Evolutionary conservation across 805 yeast species (phyloP).

Genomic region (Yarrowia sp.): DNA sequence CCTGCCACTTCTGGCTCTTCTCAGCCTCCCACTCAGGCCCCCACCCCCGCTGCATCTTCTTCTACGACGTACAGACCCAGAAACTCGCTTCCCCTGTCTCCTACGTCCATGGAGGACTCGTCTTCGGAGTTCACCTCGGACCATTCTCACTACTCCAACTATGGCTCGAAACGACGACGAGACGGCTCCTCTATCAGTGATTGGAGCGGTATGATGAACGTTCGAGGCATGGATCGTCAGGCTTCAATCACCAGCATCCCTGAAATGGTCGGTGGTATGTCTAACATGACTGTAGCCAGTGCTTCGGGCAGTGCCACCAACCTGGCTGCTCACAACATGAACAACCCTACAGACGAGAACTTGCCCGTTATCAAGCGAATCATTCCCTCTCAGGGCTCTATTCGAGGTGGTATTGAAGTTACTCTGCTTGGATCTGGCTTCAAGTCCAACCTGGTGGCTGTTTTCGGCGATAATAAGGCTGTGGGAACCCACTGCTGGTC

Average conservation of each 20-base stretch:
- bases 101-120: constrained; percentile 38
- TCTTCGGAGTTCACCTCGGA: constrained; percentile 33
- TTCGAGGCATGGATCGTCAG: constrained; percentile 30
- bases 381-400: constrained; percentile 95
- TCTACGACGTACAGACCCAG: constrained; percentile 8
- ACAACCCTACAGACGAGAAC: constrained; percentile 12
- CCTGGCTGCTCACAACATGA: constrained; percentile 11
- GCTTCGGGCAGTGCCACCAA: constrained; percentile 24
- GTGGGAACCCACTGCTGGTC: constrained; percentile 94
- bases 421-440: constrained; percentile 89
- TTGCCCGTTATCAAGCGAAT: constrained; percentile 78
- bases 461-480: constrained; percentile 69
- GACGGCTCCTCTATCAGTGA: constrained; percentile 35
- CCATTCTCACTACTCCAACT: constrained; percentile 37
- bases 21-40: constrained; percentile 5
- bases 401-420: constrained; percentile 95
- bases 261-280: constrained; percentile 31
- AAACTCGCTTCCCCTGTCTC: constrained; percentile 34
- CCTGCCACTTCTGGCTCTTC: constrained; percentile 1
- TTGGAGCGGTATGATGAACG: constrained; percentile 37
- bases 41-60: constrained; percentile 11
- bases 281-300: constrained; percentile 27
- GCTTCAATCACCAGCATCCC: constrained; percentile 34
- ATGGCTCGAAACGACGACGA: constrained; percentile 25
- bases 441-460: constrained; percentile 81